Base-by-base conservation (phyloP, 2,329 filamentous ascomycete species). In the Neonectria punicea region DNA sequence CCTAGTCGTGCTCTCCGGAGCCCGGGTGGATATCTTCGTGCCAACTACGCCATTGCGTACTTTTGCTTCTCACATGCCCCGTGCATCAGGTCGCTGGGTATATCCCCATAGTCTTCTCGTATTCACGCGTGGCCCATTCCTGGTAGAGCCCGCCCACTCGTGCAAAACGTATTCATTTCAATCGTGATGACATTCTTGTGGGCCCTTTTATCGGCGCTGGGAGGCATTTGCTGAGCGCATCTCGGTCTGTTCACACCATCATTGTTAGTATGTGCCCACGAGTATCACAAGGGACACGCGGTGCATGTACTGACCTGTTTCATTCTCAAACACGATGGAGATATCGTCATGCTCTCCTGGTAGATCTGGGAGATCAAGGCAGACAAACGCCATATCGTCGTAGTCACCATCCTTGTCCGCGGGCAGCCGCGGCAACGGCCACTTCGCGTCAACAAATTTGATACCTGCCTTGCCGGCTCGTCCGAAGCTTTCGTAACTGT, bases 261-360 rank as follows among this genome's bases (percentile, higher is more conserved):
- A 43, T 49, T 44, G 73, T 77, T 30, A 56, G 51, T 36, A 16
- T 53, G 22, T 28, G n/a, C 34, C 43, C 25, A 34, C 22, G 13
- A 32, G 20, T 16, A 10, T 13, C 7, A 10, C 13, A 18, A 41
- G 5, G 41, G 16, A n/a, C 16, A 46, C 30, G 28, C 10, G 14
- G 44, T n/a, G 10, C 32, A 20, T 18, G 28, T 56, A 85, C 91
- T 83, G 80, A 94, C 92, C 91, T 74, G 86, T 83, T 76, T 93
- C 91, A 50, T 85, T 90, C 69, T 97, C 93, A 83, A 98, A 98
- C 66, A 90, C 80, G 74, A 98, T 90, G 11, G 90, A 87, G 70
- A 98, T 93, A 81, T 98, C 94, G 78, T 97, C 94, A 79, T 97
- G 93, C 81, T 97, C 94, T 55, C 93, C 93, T 1, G 94, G 93